A percentile compares a stretch with the other conserved stretches of the same genome.
Evolutionary conservation across 345 rosid genomes (phyloP).

Genomic region (Boechera divaricarpa): DNA sequence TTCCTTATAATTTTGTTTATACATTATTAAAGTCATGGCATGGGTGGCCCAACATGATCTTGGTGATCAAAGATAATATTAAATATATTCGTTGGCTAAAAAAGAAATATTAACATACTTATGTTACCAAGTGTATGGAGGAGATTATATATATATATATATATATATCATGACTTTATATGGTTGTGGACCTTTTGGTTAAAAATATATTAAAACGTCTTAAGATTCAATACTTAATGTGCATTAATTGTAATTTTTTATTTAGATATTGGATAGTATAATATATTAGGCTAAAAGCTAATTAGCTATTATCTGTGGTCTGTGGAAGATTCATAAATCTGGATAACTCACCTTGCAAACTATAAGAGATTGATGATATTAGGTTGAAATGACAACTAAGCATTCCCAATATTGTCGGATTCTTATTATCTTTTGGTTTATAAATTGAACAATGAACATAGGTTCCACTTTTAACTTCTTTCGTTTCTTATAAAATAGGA

Average conservation of each 20-base stretch:
- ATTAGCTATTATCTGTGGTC: background rate
- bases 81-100: background rate
- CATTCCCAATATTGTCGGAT: constrained; percentile 33
- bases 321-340: constrained; percentile 24
- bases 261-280: constrained; percentile 9
- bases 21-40: constrained; percentile 18
- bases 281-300: constrained; percentile 14
- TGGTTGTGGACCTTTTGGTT: constrained; percentile 16
- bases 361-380: constrained; percentile 9
- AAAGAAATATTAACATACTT: background rate
- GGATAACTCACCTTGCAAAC: constrained; percentile 21
- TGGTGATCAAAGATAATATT: constrained; percentile 28
- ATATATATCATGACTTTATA: constrained; percentile 7
- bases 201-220: constrained; percentile 2
- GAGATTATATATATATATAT: constrained; percentile 12
- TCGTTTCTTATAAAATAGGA: background rate
- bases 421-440: background rate
- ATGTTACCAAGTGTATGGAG: constrained; percentile 20
- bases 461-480: constrained; percentile 13
- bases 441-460: background rate
- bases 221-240: background rate
- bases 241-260: background rate
- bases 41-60: constrained; percentile 38
- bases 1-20: background rate
- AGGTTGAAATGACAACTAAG: constrained; percentile 28